Evolutionary conservation across 352 stramenopile species (phyloP), one percentile per base, ranked within the genome.

Genomic region (Blastocystis sp.): DNA sequence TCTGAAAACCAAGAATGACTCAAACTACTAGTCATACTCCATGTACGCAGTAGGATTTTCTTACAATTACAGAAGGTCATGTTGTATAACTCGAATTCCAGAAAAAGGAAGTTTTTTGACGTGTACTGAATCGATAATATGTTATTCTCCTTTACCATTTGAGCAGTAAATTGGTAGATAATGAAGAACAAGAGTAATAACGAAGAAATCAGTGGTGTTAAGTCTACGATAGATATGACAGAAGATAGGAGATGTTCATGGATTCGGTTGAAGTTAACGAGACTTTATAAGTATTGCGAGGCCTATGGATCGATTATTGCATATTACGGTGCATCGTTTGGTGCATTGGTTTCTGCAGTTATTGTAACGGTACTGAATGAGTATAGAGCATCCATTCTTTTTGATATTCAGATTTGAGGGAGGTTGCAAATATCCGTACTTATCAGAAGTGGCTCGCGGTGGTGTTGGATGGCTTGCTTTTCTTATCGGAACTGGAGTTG

Each of bases 361-460:
- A 18, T 66, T 47, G 20, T 85, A 39, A 16, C 73, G 34, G 43
- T 85, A 26, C 30, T 68, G 30, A 85, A 85, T 68, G 73, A 85
- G 73, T 85, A 85, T 2, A 20, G 18, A 9, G 50, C 2, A 5
- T 11, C 24, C 3, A 47, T 9, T 4, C 9, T 5, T 85, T 47
- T 11, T 66, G 9, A 66, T 18, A 8, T 45, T 34, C 54, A 85
- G 73, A 43, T 85, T 85, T 85, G 73, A 85, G 53, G 73, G 73
- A 50, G 73, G 73, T 5, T 85, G 73, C 56, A 85, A 85, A 30
- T 85, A 85, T 68, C 73, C 73, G n/a, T 85, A 85, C 55, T 39
- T 85, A 3, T 85, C 73, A 0, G 73, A 85, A 68, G 73, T 85
- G 5, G 73, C 73, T 69, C 73, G 73, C 2, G 53, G 54, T 43